Evolutionary conservation across 140 eudicot genomes (phyloP).

Genomic region (Anethum foeniculum): DNA sequence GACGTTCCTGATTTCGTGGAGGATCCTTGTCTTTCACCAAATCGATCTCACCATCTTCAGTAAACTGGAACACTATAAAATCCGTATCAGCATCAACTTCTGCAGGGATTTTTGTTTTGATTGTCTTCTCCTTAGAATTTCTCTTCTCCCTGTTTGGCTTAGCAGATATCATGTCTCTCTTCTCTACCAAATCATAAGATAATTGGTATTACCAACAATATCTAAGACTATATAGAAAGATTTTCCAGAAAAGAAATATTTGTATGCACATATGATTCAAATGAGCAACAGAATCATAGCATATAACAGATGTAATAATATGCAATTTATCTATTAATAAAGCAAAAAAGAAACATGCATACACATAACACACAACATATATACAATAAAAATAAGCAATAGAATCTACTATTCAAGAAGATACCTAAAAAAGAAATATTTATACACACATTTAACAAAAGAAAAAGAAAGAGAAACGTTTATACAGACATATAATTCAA

Average conservation of each 20-base stretch:
- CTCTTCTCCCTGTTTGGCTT: neutral
- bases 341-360: neutral
- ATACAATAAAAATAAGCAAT: neutral
- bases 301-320: no score
- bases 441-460: neutral
- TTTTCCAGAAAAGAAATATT: neutral
- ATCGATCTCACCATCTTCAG: conserved; percentile 38
- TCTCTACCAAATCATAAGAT: conserved; percentile 1
- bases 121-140: conserved; percentile 4
- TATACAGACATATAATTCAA: neutral
- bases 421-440: neutral
- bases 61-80: conserved; percentile 59
- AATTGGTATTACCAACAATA: neutral
- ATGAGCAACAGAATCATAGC: neutral
- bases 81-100: conserved; percentile 28
- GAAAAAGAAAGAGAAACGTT: neutral
- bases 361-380: no score
- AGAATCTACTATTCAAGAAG: neutral
- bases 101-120: neutral
- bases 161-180: conserved; percentile 1
- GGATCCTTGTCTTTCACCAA: conserved; percentile 28
- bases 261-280: no score
- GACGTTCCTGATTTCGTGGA: neutral
- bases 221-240: neutral
- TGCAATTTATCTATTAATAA: no score